A percentile compares a stretch with the other conserved stretches of the same genome.
Evolutionary conservation across 2,329 filamentous ascomycete genomes (phyloP).

Genomic region (Colletotrichum sp.): DNA sequence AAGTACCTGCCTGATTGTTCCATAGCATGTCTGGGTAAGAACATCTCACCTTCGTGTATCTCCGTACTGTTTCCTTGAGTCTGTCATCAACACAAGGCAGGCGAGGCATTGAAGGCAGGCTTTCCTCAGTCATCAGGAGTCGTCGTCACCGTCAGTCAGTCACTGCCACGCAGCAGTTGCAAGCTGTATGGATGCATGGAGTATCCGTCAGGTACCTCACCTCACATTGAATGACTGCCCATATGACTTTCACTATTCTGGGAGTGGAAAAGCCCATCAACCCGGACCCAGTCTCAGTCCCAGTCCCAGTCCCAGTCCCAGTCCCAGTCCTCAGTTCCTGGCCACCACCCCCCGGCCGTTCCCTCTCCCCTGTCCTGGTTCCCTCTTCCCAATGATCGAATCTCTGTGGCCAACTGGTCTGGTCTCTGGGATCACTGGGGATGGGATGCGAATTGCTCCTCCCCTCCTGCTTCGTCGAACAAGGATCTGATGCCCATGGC

Average conservation of each 20-base stretch:
- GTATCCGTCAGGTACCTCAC: not conserved
- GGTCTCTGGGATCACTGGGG: not conserved
- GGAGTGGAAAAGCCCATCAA: not conserved
- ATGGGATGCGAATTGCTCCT: conserved; percentile 4
- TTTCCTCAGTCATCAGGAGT: not conserved
- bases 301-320: not conserved
- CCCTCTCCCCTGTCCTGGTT: not conserved
- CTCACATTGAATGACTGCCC: not conserved
- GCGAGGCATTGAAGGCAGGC: not conserved
- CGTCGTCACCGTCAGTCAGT: not conserved
- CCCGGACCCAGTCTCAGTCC: not conserved
- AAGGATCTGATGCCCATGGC: conserved; percentile 12
- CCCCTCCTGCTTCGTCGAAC: not conserved
- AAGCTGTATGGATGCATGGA: not conserved
- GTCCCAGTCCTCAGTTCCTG: not conserved
- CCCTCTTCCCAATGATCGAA: not conserved
- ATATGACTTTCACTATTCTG: not conserved
- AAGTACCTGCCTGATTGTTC: not conserved
- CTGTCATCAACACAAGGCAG: not conserved
- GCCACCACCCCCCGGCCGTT: not conserved
- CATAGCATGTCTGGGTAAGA: not conserved
- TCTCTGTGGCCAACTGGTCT: not conserved
- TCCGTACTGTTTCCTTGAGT: not conserved
- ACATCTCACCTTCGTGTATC: not conserved
- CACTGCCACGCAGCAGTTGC: not conserved